These are phyloP conservation scores for Sanghuangporus weigelae DNA, from an alignment of 1,284 basidiomycete species.

Conservation along the genomic window DNA sequence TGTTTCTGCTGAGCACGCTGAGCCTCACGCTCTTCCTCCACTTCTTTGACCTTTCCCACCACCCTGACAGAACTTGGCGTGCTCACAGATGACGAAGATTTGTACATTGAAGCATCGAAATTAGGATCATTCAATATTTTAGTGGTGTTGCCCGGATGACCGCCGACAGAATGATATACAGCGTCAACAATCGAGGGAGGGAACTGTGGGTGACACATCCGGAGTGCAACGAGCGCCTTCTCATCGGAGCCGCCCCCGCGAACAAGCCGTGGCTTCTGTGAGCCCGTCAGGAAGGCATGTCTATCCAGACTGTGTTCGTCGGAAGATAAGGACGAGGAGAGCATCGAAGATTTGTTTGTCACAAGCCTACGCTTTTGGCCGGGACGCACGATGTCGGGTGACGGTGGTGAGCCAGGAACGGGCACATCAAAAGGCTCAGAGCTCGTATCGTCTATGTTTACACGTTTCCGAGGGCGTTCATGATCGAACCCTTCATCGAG, in stretches of 20 bases:
- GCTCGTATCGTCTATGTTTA: constrained; percentile 44
- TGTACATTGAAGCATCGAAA: constrained; percentile 40
- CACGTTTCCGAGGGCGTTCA: constrained; percentile 64
- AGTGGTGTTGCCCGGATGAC: constrained; percentile 43
- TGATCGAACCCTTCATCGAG: constrained; percentile 39
- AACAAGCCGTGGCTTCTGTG: constrained; percentile 47
- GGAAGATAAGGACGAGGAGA: constrained; percentile 43
- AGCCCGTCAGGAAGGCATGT: constrained; percentile 33
- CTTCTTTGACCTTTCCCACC: constrained; percentile 57
- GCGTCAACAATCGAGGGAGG: constrained; percentile 42
- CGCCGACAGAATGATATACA: constrained; percentile 31
- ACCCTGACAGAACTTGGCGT: background rate
- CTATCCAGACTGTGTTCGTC: constrained; percentile 59
- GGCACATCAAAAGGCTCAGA: constrained; percentile 37
- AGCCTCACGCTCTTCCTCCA: constrained; percentile 63
- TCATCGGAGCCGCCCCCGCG: constrained; percentile 44
- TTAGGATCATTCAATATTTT: constrained; percentile 48
- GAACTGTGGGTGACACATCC: constrained; percentile 52
- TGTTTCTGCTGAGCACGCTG: constrained; percentile 57
- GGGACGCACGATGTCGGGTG: constrained; percentile 50
- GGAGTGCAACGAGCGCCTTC: constrained; percentile 50
- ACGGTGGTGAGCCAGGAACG: constrained; percentile 36
- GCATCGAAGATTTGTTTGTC: constrained; percentile 29
- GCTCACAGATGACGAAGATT: constrained; percentile 29
- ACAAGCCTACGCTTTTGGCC: constrained; percentile 43